Conservation (phyloP, 2,329 filamentous ascomycete species). For the Aureobasidium leucospermi region DNA sequence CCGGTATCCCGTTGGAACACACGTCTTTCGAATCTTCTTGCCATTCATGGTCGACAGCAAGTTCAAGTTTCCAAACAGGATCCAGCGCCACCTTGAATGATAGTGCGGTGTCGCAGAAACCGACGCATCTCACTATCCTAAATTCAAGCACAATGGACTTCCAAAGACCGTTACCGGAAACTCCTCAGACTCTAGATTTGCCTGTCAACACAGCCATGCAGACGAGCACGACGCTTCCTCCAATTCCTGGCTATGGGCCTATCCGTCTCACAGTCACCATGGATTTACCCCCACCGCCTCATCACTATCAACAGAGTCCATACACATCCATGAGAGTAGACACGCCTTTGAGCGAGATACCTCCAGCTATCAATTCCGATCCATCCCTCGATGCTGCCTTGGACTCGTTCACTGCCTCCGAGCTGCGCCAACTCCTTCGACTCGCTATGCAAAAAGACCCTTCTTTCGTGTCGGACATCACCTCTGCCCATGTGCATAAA, state of each 20-base stretch:
- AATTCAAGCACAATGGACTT: background rate
- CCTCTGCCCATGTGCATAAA: background rate
- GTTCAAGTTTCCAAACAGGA: conserved; percentile 4
- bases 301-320: background rate
- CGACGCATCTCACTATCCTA: background rate
- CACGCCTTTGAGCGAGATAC: background rate
- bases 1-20: background rate
- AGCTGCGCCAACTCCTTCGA: background rate
- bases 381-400: background rate
- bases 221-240: background rate
- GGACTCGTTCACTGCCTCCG: background rate
- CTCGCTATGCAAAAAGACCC: background rate
- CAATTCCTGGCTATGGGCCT: background rate
- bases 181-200: background rate
- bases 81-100: background rate
- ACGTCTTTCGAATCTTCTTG: background rate
- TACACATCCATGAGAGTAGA: background rate
- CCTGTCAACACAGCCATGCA: background rate
- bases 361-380: background rate
- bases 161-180: background rate
- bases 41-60: background rate
- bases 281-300: background rate
- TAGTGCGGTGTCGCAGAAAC: background rate
- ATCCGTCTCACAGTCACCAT: conserved; percentile 5
- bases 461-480: background rate